Evolutionary conservation across 345 rosid species (phyloP).

Genomic region (Rhizophora apiculata): DNA sequence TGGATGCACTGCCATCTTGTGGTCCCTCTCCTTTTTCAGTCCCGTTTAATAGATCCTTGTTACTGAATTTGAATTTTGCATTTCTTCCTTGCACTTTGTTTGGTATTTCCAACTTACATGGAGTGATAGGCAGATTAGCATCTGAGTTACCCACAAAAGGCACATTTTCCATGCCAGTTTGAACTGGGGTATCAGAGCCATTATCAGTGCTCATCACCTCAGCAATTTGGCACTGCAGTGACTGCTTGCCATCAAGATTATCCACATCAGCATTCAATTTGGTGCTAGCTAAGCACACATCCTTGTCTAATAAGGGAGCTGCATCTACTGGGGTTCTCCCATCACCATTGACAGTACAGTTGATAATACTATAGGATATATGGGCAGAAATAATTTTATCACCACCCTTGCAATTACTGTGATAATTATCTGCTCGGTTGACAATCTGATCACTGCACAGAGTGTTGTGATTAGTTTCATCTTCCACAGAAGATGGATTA

Average conservation of each 20-base stretch:
- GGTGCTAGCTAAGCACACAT: slow-evolving; percentile 22
- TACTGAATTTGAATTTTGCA: slow-evolving; percentile 43
- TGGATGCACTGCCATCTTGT: slow-evolving; percentile 52
- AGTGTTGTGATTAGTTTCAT: slow-evolving; percentile 62
- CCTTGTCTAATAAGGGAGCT: slow-evolving; percentile 34
- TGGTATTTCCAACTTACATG: slow-evolving; percentile 60
- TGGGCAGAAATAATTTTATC: slow-evolving; percentile 38
- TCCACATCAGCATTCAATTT: slow-evolving; percentile 28
- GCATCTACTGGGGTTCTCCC: slow-evolving; percentile 31
- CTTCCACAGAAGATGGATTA: slow-evolving; percentile 81
- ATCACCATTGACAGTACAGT: slow-evolving; percentile 24
- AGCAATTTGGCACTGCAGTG: slow-evolving; percentile 23
- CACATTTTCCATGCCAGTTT: slow-evolving; percentile 40
- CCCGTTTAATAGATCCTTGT: slow-evolving; percentile 37
- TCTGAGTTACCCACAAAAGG: slow-evolving; percentile 39
- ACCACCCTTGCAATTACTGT: slow-evolving; percentile 30
- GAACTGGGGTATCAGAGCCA: slow-evolving; percentile 38
- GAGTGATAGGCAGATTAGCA: slow-evolving; percentile 70
- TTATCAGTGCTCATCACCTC: slow-evolving; percentile 45
- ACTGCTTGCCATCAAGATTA: slow-evolving; percentile 39
- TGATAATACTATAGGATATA: slow-evolving; percentile 26
- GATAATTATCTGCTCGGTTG: slow-evolving; percentile 45
- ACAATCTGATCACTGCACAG: slow-evolving; percentile 40
- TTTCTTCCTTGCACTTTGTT: slow-evolving; percentile 51
- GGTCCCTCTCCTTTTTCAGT: slow-evolving; percentile 44